A percentile compares a stretch with the other conserved stretches of the same genome.
Conservation (phyloP, 768 basidiomycete genomes). For the Rhizopogon vesiculosus region DNA sequence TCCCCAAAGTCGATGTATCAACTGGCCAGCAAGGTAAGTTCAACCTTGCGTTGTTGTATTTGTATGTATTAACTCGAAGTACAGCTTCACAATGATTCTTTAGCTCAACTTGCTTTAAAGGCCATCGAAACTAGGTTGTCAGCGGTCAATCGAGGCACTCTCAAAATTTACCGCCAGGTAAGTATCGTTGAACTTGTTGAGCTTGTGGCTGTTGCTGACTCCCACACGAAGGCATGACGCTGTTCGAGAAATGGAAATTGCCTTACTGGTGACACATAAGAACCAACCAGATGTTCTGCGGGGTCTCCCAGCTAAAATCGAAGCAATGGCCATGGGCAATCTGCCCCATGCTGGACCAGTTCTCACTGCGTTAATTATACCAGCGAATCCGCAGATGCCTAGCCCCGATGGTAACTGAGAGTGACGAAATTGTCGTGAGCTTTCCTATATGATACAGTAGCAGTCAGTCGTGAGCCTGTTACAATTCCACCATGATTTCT, state of each 20-base stretch:
- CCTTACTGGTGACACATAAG: neutral
- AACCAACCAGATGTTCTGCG: neutral
- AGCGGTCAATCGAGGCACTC: slow-evolving; percentile 3
- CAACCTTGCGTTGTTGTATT: neutral
- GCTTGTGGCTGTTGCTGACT: neutral
- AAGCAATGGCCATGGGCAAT: neutral
- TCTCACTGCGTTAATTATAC: neutral
- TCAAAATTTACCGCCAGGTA: slow-evolving; percentile 5
- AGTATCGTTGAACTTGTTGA: neutral
- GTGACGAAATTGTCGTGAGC: too few relatives aligned
- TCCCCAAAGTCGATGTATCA: slow-evolving; percentile 24
- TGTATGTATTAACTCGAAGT: neutral
- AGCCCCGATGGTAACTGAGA: too few relatives aligned
- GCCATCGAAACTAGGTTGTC: slow-evolving; percentile 1
- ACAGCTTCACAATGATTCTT: neutral
- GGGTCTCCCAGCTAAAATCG: slow-evolving; percentile 4
- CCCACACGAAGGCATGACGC: slow-evolving; percentile 1
- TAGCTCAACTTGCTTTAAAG: slow-evolving; percentile 2
- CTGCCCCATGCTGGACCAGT: slow-evolving; percentile 3
- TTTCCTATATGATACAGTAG: too few relatives aligned
- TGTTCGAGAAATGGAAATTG: slow-evolving; percentile 3
- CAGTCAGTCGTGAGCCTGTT: too few relatives aligned
- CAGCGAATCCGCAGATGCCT: neutral
- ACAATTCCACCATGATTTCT: too few relatives aligned
- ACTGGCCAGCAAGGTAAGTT: slow-evolving; percentile 14